Evolutionary conservation across 2,329 filamentous ascomycete species (phyloP), one percentile per base, ranked within the genome.

Genomic region (Diaporthe sp.): DNA sequence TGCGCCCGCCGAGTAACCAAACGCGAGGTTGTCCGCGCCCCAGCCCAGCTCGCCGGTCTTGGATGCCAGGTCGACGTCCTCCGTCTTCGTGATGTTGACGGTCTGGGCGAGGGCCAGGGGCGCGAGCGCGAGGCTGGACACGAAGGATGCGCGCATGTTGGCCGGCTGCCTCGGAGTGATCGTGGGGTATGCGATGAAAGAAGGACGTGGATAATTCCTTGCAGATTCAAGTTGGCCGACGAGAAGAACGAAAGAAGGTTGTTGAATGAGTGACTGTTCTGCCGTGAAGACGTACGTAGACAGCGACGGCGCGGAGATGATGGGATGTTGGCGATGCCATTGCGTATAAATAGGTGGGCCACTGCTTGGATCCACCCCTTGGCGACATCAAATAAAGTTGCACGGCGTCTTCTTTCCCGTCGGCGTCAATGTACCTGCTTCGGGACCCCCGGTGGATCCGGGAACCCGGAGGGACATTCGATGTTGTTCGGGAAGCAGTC

Each of bases 41-140:
- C 71, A 73, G 31, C 71, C 71, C 19, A 73, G 34, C n/a, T 42
- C 28, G 37, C 71, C 71, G 1, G 34, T 46, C 46, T 62, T 62
- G 19, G 34, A 15, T 37, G 19, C 71, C 37, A 67, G 46, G 60
- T 67, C 44, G 31, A 73, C 57, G 34, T 53, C 34, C 28, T 73
- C 49, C 9, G 44, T 55, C 22, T 42, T 65, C 4, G 71, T 73
- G 71, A 73, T 67, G 44, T 73, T 73, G 58, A 73, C 51, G 58
- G 28, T 19, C 15, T 53, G 58, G 46, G 57, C 44, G 22, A 62
- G 57, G n/a, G 44, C 71, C 28, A 46, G 15, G 28, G 71, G 55
- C n/a, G 44, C 57, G 22, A 73, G 12, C 42, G 46, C 57, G n/a
- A 73, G 71, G 39, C 55, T 53, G 71, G 31, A 39, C 8, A 39